Conservation (phyloP, 176 grass and related monocot genomes). For the Phyllostachys edulis region DNA sequence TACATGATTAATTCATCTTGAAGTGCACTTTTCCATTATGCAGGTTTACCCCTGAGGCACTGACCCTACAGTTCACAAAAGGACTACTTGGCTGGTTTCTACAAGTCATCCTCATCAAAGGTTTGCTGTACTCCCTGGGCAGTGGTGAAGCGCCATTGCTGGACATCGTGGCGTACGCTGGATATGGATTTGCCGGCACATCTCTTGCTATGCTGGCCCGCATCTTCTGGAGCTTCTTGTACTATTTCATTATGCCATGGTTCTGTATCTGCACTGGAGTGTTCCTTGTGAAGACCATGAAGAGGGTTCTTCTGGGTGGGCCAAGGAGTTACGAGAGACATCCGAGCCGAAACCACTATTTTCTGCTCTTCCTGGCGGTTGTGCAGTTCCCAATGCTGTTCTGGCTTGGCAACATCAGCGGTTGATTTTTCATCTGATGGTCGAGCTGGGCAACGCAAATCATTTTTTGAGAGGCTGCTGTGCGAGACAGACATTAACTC, state of each 20-base stretch:
- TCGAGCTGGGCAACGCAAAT: not conserved
- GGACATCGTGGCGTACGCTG: constrained; percentile 72
- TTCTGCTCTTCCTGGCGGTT: constrained; percentile 67
- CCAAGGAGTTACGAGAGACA: constrained; percentile 56
- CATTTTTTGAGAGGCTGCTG: not conserved
- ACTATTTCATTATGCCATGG: constrained; percentile 74
- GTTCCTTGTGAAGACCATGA: constrained; percentile 85
- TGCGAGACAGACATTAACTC: constrained; percentile 2
- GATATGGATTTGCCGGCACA: constrained; percentile 72
- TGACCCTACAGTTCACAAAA: constrained; percentile 76
- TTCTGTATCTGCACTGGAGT: constrained; percentile 72
- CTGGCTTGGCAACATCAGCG: constrained; percentile 31
- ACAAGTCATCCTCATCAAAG: constrained; percentile 70
- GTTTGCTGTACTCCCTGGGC: constrained; percentile 65
- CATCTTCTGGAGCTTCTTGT: constrained; percentile 65
- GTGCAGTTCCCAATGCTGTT: constrained; percentile 62
- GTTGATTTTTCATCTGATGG: not conserved
- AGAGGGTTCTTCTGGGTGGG: constrained; percentile 57
- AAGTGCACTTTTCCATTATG: not conserved
- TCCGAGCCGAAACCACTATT: constrained; percentile 55
- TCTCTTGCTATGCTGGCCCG: constrained; percentile 63
- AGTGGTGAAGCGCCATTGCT: constrained; percentile 65
- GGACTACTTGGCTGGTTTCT: constrained; percentile 81
- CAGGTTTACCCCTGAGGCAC: constrained; percentile 85
- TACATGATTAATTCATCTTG: not conserved